phyloP scores from a whole-genome alignment of 2,329 filamentous ascomycete species.

The Aspergillus hortae region DNA sequence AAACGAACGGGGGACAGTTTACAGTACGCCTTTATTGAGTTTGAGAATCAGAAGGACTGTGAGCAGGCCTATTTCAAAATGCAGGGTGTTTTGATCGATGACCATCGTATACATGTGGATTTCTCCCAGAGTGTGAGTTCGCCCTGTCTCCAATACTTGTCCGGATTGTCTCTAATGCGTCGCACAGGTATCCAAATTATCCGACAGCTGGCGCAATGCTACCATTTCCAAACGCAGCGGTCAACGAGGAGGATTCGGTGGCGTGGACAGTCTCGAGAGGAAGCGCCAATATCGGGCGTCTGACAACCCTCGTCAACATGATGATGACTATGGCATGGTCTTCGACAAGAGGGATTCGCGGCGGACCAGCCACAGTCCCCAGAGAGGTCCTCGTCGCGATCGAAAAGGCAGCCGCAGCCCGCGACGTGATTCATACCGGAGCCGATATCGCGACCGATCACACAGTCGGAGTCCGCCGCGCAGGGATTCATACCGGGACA shows the following conservation, averaged over 20 bases:
- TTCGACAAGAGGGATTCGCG: conserved; percentile 54
- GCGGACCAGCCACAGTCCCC: conserved; percentile 45
- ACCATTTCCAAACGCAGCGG: conserved; percentile 75
- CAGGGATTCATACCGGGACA: conserved; percentile 27
- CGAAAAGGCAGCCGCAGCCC: conserved; percentile 30
- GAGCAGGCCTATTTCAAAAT: conserved; percentile 98
- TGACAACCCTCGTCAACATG: conserved; percentile 45
- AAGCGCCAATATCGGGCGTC: conserved; percentile 82
- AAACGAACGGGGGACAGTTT: conserved; percentile 90
- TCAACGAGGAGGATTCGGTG: conserved; percentile 78
- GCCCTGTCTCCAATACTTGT: background rate
- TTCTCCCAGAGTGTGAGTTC: conserved; percentile 87
- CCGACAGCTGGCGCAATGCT: conserved; percentile 81
- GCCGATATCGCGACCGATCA: conserved; percentile 38
- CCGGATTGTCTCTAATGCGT: conserved; percentile 16
- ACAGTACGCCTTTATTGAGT: conserved; percentile 98
- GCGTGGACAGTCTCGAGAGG: conserved; percentile 82
- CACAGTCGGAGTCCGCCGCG: conserved; percentile 28
- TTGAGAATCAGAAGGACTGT: conserved; percentile 85
- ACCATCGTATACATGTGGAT: conserved; percentile 95
- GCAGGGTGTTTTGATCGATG: conserved; percentile 95
- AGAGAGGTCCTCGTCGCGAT: conserved; percentile 28
- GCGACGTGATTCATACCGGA: conserved; percentile 21
- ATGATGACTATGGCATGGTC: conserved; percentile 70
- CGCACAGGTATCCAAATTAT: conserved; percentile 64